Percentiles rank a stretch among this genome's conserved stretches.
phyloP scores from a whole-genome alignment of 2,329 filamentous ascomycete species.

The Tolypocladium paradoxum region DNA sequence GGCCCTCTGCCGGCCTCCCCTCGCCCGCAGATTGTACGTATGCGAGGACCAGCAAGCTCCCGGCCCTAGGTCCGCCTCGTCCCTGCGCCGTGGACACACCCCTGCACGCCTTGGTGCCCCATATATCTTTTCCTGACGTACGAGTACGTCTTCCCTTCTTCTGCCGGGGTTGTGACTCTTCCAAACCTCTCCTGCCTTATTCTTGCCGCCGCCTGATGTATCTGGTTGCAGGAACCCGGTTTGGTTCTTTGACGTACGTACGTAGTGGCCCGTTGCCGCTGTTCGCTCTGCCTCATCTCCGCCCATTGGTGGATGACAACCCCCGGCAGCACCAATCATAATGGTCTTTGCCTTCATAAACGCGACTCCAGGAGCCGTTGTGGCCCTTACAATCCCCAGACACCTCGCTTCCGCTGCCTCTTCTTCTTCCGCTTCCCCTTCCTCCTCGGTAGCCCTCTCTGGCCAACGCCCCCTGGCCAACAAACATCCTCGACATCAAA shows the following conservation, averaged over 20 bases:
- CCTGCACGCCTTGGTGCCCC: slow-evolving; percentile 8
- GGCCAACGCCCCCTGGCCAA: not conserved
- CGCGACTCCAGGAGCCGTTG: slow-evolving; percentile 13
- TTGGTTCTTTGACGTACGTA: slow-evolving; percentile 6
- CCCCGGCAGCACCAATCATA: slow-evolving; percentile 24
- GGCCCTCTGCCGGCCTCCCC: not conserved
- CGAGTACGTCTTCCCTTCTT: slow-evolving; percentile 1
- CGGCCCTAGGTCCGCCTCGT: slow-evolving; percentile 16
- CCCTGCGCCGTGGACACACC: slow-evolving; percentile 14
- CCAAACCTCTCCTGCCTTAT: slow-evolving; percentile 1
- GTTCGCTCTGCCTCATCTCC: slow-evolving; percentile 22
- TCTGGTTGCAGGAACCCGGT: slow-evolving; percentile 2
- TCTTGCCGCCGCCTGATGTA: not conserved
- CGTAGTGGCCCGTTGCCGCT: slow-evolving; percentile 20
- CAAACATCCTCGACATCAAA: not conserved
- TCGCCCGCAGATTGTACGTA: slow-evolving; percentile 2
- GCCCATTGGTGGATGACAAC: slow-evolving; percentile 21
- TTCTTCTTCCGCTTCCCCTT: slow-evolving; percentile 2
- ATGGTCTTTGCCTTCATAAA: slow-evolving; percentile 16
- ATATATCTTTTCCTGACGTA: slow-evolving; percentile 3
- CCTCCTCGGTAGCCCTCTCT: slow-evolving; percentile 1
- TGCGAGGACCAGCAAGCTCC: slow-evolving; percentile 15
- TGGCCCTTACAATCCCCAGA: slow-evolving; percentile 17
- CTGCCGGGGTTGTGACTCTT: not conserved
- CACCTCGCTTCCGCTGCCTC: slow-evolving; percentile 8